A percentile compares a stretch with the other conserved stretches of the same genome.
Evolutionary conservation across 2,329 filamentous ascomycete species (phyloP).

Genomic region (Penicillium olsonii): DNA sequence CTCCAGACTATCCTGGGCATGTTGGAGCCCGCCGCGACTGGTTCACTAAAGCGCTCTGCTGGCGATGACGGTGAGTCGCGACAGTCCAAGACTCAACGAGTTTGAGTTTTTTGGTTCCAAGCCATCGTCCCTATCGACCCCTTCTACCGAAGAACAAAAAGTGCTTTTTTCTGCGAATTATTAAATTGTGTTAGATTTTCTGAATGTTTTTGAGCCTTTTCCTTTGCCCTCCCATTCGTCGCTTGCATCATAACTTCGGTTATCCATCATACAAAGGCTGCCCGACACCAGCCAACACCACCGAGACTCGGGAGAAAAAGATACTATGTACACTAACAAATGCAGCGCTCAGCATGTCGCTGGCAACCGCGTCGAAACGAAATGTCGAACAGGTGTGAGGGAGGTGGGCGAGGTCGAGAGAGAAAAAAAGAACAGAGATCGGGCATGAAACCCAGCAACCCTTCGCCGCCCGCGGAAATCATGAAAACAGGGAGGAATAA

Average conservation of each 20-base stretch:
- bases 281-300: conserved; percentile 16
- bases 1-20: conserved; percentile 55
- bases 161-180: conserved; percentile 22
- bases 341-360: conserved; percentile 19
- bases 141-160: conserved; percentile 13
- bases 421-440: conserved; percentile 10
- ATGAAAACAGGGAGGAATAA: conserved; percentile 29
- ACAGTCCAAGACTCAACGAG: conserved; percentile 29
- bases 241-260: conserved; percentile 39
- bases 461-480: conserved; percentile 23
- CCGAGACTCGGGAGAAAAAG: conserved; percentile 19
- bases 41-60: conserved; percentile 34
- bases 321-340: conserved; percentile 43
- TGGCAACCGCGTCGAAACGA: conserved; percentile 14
- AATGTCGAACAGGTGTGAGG: conserved; percentile 12
- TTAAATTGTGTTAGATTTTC: conserved; percentile 34
- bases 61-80: conserved; percentile 26
- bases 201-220: conserved; percentile 28
- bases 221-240: conserved; percentile 26
- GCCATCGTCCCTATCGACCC: not conserved
- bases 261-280: conserved; percentile 38
- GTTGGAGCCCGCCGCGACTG: conserved; percentile 29
- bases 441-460: conserved; percentile 14
- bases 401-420: conserved; percentile 6
- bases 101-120: conserved; percentile 16